A percentile compares a stretch with the other conserved stretches of the same genome.
phyloP scores from a whole-genome alignment of 2,329 filamentous ascomycete species.

The Arthrobotrys iridis region DNA sequence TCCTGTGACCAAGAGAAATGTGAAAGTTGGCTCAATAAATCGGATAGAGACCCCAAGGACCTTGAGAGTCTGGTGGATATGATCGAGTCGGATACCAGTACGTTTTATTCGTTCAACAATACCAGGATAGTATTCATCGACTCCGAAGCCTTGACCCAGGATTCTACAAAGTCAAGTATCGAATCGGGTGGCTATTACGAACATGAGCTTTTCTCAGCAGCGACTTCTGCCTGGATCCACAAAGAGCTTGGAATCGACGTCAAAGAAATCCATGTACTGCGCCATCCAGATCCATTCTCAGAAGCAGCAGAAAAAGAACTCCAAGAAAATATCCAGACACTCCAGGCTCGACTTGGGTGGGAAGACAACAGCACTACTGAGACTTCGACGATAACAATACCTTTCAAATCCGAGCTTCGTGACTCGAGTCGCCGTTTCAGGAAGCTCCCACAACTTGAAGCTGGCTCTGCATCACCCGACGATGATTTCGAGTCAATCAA shows the following conservation, averaged over 20 bases:
- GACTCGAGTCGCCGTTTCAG: not conserved
- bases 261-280: not conserved
- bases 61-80: not conserved
- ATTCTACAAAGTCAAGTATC: not conserved
- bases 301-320: not conserved
- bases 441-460: not conserved
- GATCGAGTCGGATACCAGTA: not conserved
- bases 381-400: not conserved
- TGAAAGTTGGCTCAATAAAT: not conserved
- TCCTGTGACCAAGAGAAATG: not conserved
- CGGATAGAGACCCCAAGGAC: not conserved
- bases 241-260: slow-evolving; percentile 13
- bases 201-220: slow-evolving; percentile 1
- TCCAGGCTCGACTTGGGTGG: not conserved
- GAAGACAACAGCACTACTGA: not conserved
- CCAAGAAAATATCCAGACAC: not conserved
- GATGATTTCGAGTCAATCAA: not conserved
- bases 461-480: not conserved
- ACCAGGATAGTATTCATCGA: not conserved
- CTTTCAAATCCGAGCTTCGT: not conserved
- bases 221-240: slow-evolving; percentile 24
- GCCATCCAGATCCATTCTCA: not conserved
- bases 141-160: not conserved
- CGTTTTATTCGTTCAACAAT: slow-evolving; percentile 10
- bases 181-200: not conserved